Conservation (phyloP, 2,329 filamentous ascomycete species). For the Aschersonia sp. region DNA sequence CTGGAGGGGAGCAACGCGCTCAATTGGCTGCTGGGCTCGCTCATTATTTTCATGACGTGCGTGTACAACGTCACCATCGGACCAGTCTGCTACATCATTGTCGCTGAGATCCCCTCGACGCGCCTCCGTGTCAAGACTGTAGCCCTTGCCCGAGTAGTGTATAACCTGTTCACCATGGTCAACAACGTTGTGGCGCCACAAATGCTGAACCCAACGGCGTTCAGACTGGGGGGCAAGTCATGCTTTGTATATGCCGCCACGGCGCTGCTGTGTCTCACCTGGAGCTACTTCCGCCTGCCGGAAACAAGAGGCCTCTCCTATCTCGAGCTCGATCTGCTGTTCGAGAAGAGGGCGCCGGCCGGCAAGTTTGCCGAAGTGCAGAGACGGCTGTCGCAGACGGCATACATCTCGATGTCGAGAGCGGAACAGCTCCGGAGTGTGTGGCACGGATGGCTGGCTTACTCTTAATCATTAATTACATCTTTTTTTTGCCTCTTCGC, state of each 20-base stretch:
- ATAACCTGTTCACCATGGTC: constrained; percentile 10
- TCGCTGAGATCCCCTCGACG: constrained; percentile 22
- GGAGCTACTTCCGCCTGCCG: constrained; percentile 13
- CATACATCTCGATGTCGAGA: constrained; percentile 8
- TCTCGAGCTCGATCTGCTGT: constrained; percentile 13
- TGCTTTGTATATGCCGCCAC: constrained; percentile 11
- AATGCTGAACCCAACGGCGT: constrained; percentile 13
- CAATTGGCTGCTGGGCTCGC: constrained; percentile 19
- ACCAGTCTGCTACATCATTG: constrained; percentile 22
- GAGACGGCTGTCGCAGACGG: constrained; percentile 8
- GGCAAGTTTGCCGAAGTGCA: constrained; percentile 16
- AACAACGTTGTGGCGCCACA: constrained; percentile 13
- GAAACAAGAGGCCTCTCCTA: constrained; percentile 12
- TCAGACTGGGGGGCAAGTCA: constrained; percentile 12
- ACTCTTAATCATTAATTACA: constrained; percentile 3
- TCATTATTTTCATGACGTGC: constrained; percentile 25
- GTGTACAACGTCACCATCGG: constrained; percentile 22
- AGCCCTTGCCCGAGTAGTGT: constrained; percentile 18
- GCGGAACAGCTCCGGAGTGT: constrained; percentile 7
- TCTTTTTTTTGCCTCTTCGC: background rate
- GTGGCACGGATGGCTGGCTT: constrained; percentile 11
- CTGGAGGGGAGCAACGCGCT: constrained; percentile 11
- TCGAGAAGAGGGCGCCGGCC: constrained; percentile 12
- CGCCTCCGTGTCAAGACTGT: constrained; percentile 24
- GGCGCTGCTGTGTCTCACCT: constrained; percentile 8